phyloP scores from a whole-genome alignment of 306 rosid species.

The Sicyos baderoa region DNA sequence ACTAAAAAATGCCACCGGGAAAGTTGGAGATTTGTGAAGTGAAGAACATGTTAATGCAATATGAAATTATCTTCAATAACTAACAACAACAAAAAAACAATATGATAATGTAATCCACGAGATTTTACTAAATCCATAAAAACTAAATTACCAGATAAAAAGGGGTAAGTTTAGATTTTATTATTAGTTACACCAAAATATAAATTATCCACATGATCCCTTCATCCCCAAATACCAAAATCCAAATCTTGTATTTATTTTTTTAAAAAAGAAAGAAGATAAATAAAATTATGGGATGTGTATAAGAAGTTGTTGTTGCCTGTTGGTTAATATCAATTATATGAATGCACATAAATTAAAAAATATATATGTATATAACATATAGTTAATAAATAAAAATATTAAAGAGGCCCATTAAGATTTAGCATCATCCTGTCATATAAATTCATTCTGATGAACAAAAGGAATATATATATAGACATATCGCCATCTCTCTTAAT shows the following conservation, averaged over 20 bases:
- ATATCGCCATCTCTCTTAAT: constrained; percentile 40
- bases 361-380: background rate
- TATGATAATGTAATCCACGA: too few relatives aligned
- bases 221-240: background rate
- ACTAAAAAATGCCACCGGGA: too few relatives aligned
- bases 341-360: constrained; percentile 1
- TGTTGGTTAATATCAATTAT: constrained; percentile 20
- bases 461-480: constrained; percentile 33
- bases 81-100: background rate
- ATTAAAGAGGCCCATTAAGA: constrained; percentile 16
- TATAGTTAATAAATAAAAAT: background rate
- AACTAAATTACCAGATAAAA: background rate
- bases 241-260: background rate
- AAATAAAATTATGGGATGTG: constrained; percentile 9
- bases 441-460: constrained; percentile 23
- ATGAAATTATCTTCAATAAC: background rate
- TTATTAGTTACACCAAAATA: background rate
- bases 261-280: background rate
- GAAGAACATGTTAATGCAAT: background rate
- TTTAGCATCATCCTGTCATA: background rate
- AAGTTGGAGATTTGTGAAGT: too few relatives aligned
- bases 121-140: too few relatives aligned
- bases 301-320: constrained; percentile 8
- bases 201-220: background rate
- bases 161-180: background rate